phyloP scores from a whole-genome alignment of 2,329 filamentous ascomycete species.

The Aspergillus aculeatinus region DNA sequence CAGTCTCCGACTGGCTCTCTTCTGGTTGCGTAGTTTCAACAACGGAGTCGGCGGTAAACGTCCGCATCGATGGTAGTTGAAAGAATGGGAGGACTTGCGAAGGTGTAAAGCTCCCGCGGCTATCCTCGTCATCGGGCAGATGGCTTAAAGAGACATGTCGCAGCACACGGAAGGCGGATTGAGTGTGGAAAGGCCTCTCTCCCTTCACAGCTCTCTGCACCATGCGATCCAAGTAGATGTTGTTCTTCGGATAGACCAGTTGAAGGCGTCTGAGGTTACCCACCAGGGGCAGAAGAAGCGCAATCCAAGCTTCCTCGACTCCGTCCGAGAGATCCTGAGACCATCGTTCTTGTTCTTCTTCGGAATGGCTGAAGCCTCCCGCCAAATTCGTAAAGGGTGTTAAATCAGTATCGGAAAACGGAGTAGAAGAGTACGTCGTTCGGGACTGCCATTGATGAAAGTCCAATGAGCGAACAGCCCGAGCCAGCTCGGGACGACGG shows the following conservation, averaged over 20 bases:
- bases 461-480: slow-evolving; percentile 24
- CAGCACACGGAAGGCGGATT: slow-evolving; percentile 21
- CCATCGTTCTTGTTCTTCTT: slow-evolving; percentile 25
- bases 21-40: slow-evolving; percentile 20
- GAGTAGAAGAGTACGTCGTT: background rate
- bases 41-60: slow-evolving; percentile 26
- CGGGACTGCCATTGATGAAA: slow-evolving; percentile 22
- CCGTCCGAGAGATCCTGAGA: slow-evolving; percentile 21
- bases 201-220: slow-evolving; percentile 22
- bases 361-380: slow-evolving; percentile 16
- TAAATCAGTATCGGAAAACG: slow-evolving; percentile 10
- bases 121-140: slow-evolving; percentile 8
- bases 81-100: slow-evolving; percentile 28
- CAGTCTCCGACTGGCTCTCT: background rate
- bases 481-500: slow-evolving; percentile 23
- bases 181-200: slow-evolving; percentile 19
- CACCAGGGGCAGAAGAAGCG: slow-evolving; percentile 26
- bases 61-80: slow-evolving; percentile 24
- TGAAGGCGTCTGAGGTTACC: slow-evolving; percentile 24
- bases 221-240: slow-evolving; percentile 22
- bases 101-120: slow-evolving; percentile 11
- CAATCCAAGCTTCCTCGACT: slow-evolving; percentile 29
- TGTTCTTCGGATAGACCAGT: slow-evolving; percentile 21
- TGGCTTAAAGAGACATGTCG: slow-evolving; percentile 21
- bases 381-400: slow-evolving; percentile 10